Percentiles rank a stretch among this genome's conserved stretches.
Evolutionary conservation across 2,329 filamentous ascomycete genomes (phyloP).

Genomic region (Xylariales sp.): DNA sequence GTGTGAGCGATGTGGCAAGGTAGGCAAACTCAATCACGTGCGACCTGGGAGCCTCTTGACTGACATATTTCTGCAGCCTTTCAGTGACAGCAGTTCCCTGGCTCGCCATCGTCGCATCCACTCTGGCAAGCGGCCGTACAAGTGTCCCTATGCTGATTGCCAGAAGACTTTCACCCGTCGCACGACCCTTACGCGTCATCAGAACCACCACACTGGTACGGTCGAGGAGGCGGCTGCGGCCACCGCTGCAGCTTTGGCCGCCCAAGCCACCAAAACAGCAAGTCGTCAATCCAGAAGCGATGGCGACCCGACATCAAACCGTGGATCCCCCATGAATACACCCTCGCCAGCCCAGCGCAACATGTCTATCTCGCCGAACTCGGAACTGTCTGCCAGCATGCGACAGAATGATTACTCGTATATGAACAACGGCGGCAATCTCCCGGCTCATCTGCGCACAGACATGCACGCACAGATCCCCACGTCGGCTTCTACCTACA

Average conservation of each 20-base stretch:
- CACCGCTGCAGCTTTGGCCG: constrained; percentile 78
- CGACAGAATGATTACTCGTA: constrained; percentile 73
- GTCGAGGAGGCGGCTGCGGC: constrained; percentile 89
- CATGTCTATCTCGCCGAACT: constrained; percentile 73
- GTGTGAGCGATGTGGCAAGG: constrained; percentile 95
- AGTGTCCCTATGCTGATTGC: constrained; percentile 94
- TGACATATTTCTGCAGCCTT: constrained; percentile 57
- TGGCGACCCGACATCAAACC: constrained; percentile 65
- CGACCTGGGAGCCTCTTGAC: constrained; percentile 10
- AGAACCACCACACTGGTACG: constrained; percentile 92
- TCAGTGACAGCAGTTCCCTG: constrained; percentile 92
- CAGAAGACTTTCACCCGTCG: constrained; percentile 97
- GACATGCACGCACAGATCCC: constrained; percentile 68
- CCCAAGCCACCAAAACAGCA: constrained; percentile 22
- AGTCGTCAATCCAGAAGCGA: constrained; percentile 57
- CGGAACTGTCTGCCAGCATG: constrained; percentile 69
- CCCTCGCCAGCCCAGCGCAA: constrained; percentile 78
- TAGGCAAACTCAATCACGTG: constrained; percentile 42
- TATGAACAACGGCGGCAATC: constrained; percentile 69
- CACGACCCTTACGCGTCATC: constrained; percentile 90
- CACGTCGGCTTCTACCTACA: constrained; percentile 62
- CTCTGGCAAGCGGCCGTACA: constrained; percentile 92
- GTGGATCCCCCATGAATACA: constrained; percentile 71
- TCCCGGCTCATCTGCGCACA: constrained; percentile 76
- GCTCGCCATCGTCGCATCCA: constrained; percentile 93